phyloP scores from a whole-genome alignment of 2,329 filamentous ascomycete genomes.

The Cladophialophora exuberans region DNA sequence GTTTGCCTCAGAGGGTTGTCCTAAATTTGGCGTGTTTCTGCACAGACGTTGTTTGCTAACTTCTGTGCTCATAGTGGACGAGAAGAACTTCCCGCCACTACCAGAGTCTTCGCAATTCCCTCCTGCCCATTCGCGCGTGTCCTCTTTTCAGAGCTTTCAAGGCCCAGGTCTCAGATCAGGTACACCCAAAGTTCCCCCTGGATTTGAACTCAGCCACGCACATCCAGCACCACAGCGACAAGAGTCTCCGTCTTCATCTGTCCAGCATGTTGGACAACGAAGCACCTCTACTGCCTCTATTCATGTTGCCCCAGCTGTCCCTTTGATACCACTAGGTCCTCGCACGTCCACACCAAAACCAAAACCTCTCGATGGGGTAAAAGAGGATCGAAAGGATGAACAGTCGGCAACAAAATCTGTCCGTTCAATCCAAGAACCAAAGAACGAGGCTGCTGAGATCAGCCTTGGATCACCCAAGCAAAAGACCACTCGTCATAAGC shows the following conservation, averaged over 20 bases:
- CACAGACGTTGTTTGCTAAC: constrained; percentile 23
- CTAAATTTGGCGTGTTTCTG: constrained; percentile 18
- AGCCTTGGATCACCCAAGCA: constrained; percentile 48
- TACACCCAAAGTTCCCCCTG: constrained; percentile 33
- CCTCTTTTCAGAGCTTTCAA: constrained; percentile 37
- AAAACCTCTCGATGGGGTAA: constrained; percentile 28
- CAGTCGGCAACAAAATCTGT: constrained; percentile 1
- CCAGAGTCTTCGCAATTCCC: constrained; percentile 39
- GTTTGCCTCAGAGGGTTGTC: constrained; percentile 17
- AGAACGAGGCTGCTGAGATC: constrained; percentile 39
- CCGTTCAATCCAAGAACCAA: constrained; percentile 1
- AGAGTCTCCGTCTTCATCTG: constrained; percentile 25
- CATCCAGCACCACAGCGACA: constrained; percentile 47
- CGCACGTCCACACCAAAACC: constrained; percentile 31
- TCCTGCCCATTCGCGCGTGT: constrained; percentile 42
- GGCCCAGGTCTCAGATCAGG: constrained; percentile 31
- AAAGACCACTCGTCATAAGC: constrained; percentile 10
- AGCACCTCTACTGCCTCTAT: constrained; percentile 36
- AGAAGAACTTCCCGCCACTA: constrained; percentile 53
- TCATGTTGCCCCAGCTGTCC: constrained; percentile 39
- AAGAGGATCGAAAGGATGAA: constrained; percentile 10
- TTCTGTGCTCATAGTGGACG: constrained; percentile 44
- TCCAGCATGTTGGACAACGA: constrained; percentile 53
- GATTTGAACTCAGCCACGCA: constrained; percentile 48
- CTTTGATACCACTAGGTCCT: constrained; percentile 35